These are phyloP conservation scores for Sphagnum magellanicum DNA, from an alignment of 228 moss, liverwort and hornwort species.

Conservation along the genomic window DNA sequence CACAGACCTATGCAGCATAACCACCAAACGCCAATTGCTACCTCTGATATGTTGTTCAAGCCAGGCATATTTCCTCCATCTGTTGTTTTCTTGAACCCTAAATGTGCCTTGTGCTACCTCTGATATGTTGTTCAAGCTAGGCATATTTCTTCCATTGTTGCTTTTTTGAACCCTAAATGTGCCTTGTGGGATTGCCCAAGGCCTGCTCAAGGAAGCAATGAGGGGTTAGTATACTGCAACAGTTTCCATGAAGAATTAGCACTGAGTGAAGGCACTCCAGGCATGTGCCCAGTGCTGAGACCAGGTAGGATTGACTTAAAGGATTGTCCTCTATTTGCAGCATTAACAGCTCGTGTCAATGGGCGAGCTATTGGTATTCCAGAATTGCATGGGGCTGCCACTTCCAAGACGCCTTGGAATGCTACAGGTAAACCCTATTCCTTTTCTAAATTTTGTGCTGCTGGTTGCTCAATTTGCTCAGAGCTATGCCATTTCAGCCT, in stretches of 20 bases:
- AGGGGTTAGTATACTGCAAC: slow-evolving; percentile 44
- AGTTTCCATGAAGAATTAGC: slow-evolving; percentile 54
- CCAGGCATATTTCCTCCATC: slow-evolving; percentile 22
- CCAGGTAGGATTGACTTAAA: slow-evolving; percentile 54
- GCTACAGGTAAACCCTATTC: slow-evolving; percentile 27
- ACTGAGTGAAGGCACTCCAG: slow-evolving; percentile 40
- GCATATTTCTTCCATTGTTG: too few relatives aligned
- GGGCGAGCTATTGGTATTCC: slow-evolving; percentile 54
- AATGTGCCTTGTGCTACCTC: too few relatives aligned
- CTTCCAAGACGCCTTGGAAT: slow-evolving; percentile 61
- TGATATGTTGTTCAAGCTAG: too few relatives aligned
- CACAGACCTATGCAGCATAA: slow-evolving; percentile 14
- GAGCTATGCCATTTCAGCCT: too few relatives aligned
- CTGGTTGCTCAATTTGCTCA: too few relatives aligned
- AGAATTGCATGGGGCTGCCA: slow-evolving; percentile 54
- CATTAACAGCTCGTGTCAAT: slow-evolving; percentile 38
- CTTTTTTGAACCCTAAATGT: too few relatives aligned
- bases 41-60: slow-evolving; percentile 18
- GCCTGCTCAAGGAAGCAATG: slow-evolving; percentile 39
- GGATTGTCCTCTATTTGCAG: slow-evolving; percentile 56
- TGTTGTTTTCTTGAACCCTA: slow-evolving; percentile 32
- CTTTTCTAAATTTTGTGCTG: too few relatives aligned
- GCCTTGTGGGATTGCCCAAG: slow-evolving; percentile 60
- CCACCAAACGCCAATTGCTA: slow-evolving; percentile 8
- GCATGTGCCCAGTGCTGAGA: slow-evolving; percentile 48